Conservation (phyloP, 1,284 basidiomycete species). For the Fistulinella cinereoalba region DNA sequence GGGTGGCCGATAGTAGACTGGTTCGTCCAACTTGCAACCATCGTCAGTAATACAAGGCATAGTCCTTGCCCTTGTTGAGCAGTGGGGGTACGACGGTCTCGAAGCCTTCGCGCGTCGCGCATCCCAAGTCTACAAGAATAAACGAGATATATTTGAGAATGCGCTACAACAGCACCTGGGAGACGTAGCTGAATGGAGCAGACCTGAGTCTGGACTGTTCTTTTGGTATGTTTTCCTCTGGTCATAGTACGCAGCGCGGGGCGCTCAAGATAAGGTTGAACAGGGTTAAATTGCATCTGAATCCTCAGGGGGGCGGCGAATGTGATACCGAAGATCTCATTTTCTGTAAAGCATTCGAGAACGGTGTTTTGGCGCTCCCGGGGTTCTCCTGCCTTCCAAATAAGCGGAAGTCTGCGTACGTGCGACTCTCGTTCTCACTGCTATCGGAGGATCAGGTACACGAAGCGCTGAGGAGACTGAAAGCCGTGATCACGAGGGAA, state of each 20-base stretch:
- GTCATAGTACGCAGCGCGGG: background rate
- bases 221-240: constrained; percentile 69
- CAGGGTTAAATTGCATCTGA: constrained; percentile 61
- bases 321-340: constrained; percentile 77
- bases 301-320: constrained; percentile 35
- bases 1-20: constrained; percentile 44
- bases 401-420: constrained; percentile 60
- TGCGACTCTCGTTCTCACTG: constrained; percentile 75
- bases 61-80: constrained; percentile 59
- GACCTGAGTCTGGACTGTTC: constrained; percentile 86
- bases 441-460: constrained; percentile 65
- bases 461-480: constrained; percentile 66
- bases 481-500: constrained; percentile 12
- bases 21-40: constrained; percentile 73
- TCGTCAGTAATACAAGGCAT: constrained; percentile 77
- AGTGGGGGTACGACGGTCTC: constrained; percentile 80
- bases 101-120: constrained; percentile 64
- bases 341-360: constrained; percentile 67
- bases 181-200: constrained; percentile 76
- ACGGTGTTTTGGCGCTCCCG: constrained; percentile 77
- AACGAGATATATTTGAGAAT: constrained; percentile 74
- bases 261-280: background rate
- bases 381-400: constrained; percentile 71
- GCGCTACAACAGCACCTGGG: constrained; percentile 71
- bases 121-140: constrained; percentile 71